Evolutionary conservation across 2,329 filamentous ascomycete genomes (phyloP).

Genomic region (Thyridium curvatum): DNA sequence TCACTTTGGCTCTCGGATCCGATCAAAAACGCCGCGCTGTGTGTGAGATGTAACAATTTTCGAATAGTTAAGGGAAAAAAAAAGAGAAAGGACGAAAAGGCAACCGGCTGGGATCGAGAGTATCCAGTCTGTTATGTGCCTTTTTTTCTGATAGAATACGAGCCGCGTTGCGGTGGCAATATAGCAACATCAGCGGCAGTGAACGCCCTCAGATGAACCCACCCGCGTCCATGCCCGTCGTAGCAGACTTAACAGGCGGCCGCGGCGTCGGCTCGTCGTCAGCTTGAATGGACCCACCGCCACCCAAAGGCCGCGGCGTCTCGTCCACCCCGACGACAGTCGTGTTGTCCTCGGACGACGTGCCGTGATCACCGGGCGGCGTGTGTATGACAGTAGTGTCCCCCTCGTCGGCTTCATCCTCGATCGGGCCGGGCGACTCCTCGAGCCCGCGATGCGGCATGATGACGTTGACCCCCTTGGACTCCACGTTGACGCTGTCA

Average conservation of each 20-base stretch:
- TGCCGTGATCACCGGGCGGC: slow-evolving; percentile 11
- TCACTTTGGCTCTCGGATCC: slow-evolving; percentile 1
- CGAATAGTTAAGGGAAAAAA: neutral
- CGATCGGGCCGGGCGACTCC: slow-evolving; percentile 38
- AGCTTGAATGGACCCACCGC: slow-evolving; percentile 3
- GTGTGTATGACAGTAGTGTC: slow-evolving; percentile 18
- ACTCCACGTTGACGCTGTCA: slow-evolving; percentile 59
- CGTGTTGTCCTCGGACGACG: slow-evolving; percentile 2
- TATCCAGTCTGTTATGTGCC: neutral
- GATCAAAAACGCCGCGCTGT: slow-evolving; percentile 4
- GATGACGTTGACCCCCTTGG: too few species aligned
- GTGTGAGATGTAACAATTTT: neutral
- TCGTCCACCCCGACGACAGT: slow-evolving; percentile 12
- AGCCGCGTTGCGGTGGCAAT: slow-evolving; percentile 1
- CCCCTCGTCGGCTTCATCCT: slow-evolving; percentile 14
- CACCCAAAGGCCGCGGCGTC: slow-evolving; percentile 13
- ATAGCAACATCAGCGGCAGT: neutral
- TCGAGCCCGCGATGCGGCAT: slow-evolving; percentile 43
- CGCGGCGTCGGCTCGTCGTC: slow-evolving; percentile 17
- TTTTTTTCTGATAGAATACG: neutral
- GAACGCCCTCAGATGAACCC: slow-evolving; percentile 6
- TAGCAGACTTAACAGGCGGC: slow-evolving; percentile 8
- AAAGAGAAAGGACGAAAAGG: neutral
- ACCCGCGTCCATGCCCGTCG: slow-evolving; percentile 10
- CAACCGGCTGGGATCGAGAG: neutral